phyloP scores from a whole-genome alignment of 2,329 filamentous ascomycete species.

The Sporothrix phasma region DNA sequence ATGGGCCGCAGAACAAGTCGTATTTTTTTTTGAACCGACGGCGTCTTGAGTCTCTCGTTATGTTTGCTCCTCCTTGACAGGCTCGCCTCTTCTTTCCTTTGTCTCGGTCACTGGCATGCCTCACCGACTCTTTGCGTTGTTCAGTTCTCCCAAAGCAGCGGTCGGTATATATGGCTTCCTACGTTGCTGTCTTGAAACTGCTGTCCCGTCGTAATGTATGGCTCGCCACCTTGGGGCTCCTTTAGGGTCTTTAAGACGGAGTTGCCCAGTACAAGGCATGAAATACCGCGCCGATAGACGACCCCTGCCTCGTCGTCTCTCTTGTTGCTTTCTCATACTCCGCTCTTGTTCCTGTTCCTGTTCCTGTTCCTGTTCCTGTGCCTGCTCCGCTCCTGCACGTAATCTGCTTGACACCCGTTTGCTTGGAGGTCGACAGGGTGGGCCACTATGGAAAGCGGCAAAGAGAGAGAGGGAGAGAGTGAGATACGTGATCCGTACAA shows the following conservation, averaged over 20 bases:
- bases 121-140: conserved; percentile 4
- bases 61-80: neutral
- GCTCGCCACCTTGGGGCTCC: neutral
- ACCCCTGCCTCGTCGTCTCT: neutral
- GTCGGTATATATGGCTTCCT: neutral
- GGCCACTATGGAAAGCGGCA: no score
- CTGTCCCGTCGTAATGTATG: neutral
- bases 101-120: neutral
- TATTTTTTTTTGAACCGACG: neutral
- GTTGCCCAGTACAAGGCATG: neutral
- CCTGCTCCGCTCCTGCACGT: neutral
- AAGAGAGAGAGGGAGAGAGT: no score
- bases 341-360: neutral
- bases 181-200: neutral
- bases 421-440: neutral
- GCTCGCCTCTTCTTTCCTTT: neutral
- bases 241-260: neutral
- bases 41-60: neutral
- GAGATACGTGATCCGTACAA: neutral
- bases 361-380: neutral
- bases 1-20: neutral
- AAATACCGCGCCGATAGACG: neutral
- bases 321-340: neutral
- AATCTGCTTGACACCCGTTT: conserved; percentile 10
- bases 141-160: neutral